Percentiles rank a stretch among this genome's conserved stretches.
phyloP scores from a whole-genome alignment of 2,329 filamentous ascomycete species.

The Penicillium nordicum region DNA sequence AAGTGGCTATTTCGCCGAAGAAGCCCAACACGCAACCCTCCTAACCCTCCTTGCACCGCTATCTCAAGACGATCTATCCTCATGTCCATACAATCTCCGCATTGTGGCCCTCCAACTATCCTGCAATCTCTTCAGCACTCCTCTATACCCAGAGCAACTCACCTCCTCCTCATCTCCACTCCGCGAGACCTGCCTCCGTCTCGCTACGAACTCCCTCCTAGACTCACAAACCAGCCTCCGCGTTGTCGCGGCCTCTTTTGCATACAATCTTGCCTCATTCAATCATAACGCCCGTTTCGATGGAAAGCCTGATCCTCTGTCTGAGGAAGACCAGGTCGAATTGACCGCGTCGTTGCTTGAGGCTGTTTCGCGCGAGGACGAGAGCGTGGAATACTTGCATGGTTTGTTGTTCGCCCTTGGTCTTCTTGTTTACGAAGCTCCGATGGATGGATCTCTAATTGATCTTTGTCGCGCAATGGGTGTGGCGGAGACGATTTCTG shows the following conservation, averaged over 20 bases:
- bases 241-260: conserved; percentile 75
- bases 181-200: conserved; percentile 58
- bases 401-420: conserved; percentile 75
- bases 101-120: conserved; percentile 79
- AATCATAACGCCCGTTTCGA: conserved; percentile 65
- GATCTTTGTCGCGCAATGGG: conserved; percentile 78
- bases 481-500: conserved; percentile 61
- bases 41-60: conserved; percentile 54
- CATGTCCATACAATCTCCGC: conserved; percentile 74
- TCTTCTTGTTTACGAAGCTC: conserved; percentile 68
- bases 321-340: conserved; percentile 72
- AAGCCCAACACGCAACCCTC: conserved; percentile 63
- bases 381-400: conserved; percentile 66
- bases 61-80: conserved; percentile 45
- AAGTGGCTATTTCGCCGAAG: conserved; percentile 78
- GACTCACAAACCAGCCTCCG: conserved; percentile 74
- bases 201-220: conserved; percentile 74
- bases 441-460: conserved; percentile 68
- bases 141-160: conserved; percentile 65
- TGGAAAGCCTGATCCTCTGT: conserved; percentile 56
- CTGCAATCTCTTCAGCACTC: conserved; percentile 81
- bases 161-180: conserved; percentile 50
- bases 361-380: conserved; percentile 56
- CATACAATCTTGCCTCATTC: conserved; percentile 74
- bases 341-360: conserved; percentile 77